Base-by-base conservation (phyloP, 2,329 filamentous ascomycete genomes). In the Clonostachys rosea region DNA sequence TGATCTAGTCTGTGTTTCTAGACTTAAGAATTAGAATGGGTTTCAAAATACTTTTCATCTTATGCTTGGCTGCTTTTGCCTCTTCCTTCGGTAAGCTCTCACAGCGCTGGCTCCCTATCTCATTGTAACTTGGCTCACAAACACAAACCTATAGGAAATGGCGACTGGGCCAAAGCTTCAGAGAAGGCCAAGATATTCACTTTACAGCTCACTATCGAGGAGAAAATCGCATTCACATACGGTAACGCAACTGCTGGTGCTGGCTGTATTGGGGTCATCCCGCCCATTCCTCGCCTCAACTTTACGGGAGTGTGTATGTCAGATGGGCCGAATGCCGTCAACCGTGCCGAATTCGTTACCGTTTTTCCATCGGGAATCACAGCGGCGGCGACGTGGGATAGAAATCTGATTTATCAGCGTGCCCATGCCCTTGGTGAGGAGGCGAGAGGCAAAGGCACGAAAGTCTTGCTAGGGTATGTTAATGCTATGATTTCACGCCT, bases 301-400 rank as follows among this genome's bases (percentile, higher is more conserved):
- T 69, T 73, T 14, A 78, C 81, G 52, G 75, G 76, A 43, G 70
- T 92, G 34, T 94, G 88, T 64, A 70, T 94, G 30, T 88, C 94
- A 59, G 89, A 95, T 58, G 87, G 88, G 0, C 89, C 90, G 0
- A 69, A 91, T 4, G 89, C 89, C 2, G 70, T 95, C 24, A 79
- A 89, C 14, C 90, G 81, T 60, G 81, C 79, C 30, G 80, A 85
- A 45, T 54, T 51, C 47, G 79, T 81, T 45, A 91, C 86, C 11
- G 86, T 87, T 0, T 94, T 91, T 59, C 87, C 89, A 0, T 87
- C 89, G 1, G 89, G 87, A 1, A 81, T 95, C 45, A 89, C 87
- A 4, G 84, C 86, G 0, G 89, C 86, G 0, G 79, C 87, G 2
- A 94, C 88, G 0, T 95, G 88, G 87, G 89, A 91, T 60, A 78